Conservation (phyloP, 257 asterid species). For the Przewalskia tangutica region DNA sequence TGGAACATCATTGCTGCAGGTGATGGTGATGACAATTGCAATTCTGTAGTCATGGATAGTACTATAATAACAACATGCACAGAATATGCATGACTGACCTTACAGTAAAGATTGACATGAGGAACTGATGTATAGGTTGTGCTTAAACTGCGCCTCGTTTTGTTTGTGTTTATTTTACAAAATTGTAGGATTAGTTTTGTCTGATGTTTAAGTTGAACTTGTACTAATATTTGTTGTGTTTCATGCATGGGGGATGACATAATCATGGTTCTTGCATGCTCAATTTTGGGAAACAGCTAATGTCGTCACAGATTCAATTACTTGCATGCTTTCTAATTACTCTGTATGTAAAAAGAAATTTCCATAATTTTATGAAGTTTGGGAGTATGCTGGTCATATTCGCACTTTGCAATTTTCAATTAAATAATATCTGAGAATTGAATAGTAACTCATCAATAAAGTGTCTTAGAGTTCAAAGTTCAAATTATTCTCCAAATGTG, state of each 20-base stretch:
- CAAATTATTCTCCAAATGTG: too few species aligned
- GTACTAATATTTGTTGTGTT: background rate
- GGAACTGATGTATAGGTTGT: background rate
- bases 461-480: too few species aligned
- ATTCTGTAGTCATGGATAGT: background rate
- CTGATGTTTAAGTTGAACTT: background rate
- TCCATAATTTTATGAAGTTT: too few species aligned
- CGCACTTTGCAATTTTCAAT: too few species aligned
- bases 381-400: too few species aligned
- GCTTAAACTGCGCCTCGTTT: background rate
- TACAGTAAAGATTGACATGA: background rate
- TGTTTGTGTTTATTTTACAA: background rate
- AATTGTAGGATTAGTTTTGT: background rate
- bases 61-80: constrained; percentile 3
- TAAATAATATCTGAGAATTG: too few species aligned
- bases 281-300: constrained; percentile 4
- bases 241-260: constrained; percentile 26
- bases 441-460: too few species aligned
- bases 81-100: constrained; percentile 10
- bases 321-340: background rate
- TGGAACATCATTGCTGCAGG: background rate
- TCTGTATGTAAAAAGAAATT: too few species aligned
- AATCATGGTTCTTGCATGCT: constrained; percentile 28
- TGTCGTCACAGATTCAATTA: constrained; percentile 7
- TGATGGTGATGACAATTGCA: background rate